phyloP scores from a whole-genome alignment of 208 protist genomes.

The Crithidia acanthocephali region DNA sequence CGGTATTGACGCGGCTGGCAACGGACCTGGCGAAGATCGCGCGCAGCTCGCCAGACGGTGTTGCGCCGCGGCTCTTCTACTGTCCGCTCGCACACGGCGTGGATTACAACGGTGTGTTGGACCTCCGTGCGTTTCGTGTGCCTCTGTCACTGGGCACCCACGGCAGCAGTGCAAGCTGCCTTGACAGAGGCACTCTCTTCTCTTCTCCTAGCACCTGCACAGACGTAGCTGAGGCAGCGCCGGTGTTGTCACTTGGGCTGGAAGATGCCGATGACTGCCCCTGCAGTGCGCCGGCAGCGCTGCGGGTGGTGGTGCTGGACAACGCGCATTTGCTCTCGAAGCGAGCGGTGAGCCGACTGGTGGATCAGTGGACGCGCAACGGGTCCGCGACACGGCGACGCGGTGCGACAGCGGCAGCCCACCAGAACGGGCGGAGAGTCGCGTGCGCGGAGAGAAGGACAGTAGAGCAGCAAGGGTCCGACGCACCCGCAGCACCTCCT shows the following conservation, averaged over 20 bases:
- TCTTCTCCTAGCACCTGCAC: neutral
- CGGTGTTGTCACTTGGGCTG: constrained; percentile 41
- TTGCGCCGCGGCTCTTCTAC: constrained; percentile 32
- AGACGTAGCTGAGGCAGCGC: neutral
- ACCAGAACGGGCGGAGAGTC: neutral
- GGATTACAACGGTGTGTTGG: constrained; percentile 54
- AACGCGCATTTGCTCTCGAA: constrained; percentile 72
- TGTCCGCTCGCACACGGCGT: constrained; percentile 65
- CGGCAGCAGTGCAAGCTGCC: neutral
- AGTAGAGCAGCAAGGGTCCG: no score
- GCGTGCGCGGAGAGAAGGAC: neutral
- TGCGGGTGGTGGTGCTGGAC: constrained; percentile 44
- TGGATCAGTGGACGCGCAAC: constrained; percentile 86
- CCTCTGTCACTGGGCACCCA: neutral
- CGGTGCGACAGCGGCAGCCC: neutral
- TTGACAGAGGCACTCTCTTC: neutral
- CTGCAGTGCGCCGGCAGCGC: neutral
- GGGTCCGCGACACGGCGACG: constrained; percentile 25
- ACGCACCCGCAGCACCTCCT: neutral
- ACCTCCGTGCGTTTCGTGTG: constrained; percentile 48
- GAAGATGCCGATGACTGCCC: neutral
- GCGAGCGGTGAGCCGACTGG: constrained; percentile 52
- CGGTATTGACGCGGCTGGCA: constrained; percentile 13
- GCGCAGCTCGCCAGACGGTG: neutral
- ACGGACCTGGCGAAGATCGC: constrained; percentile 7